A percentile compares a stretch with the other conserved stretches of the same genome.
These are phyloP conservation scores for Jatropha curcas DNA, from an alignment of 345 rosid species.

Conservation along the genomic window DNA sequence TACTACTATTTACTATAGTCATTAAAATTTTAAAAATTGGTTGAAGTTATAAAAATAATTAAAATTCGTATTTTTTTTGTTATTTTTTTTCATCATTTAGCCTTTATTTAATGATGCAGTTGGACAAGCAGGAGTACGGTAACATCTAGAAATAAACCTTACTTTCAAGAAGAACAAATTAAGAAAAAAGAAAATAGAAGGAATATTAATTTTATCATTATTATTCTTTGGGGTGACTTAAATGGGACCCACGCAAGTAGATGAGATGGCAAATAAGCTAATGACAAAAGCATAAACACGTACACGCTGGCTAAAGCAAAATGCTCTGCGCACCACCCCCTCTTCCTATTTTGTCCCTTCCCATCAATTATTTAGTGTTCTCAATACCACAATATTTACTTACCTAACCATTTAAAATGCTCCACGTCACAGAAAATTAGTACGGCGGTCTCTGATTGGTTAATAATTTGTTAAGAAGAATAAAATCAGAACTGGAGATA, in stretches of 20 bases:
- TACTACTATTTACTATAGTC: too few species aligned
- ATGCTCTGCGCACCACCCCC: constrained; percentile 28
- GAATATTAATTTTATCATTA: too few species aligned
- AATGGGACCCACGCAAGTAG: background rate
- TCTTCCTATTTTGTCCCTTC: constrained; percentile 10
- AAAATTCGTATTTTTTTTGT: too few species aligned
- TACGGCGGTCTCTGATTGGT: background rate
- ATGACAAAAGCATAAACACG: constrained; percentile 1
- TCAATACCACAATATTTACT: background rate
- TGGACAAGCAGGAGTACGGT: too few species aligned
- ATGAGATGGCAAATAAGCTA: constrained; percentile 23
- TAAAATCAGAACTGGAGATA: constrained; percentile 14
- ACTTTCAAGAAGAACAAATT: too few species aligned
- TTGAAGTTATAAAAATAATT: too few species aligned
- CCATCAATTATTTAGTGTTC: background rate
- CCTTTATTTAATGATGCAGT: too few species aligned
- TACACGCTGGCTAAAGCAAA: constrained; percentile 12
- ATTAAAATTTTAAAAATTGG: too few species aligned
- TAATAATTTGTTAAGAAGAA: too few species aligned
- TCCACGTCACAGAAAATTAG: background rate
- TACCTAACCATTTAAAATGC: background rate
- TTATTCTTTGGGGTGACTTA: background rate
- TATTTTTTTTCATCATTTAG: too few species aligned
- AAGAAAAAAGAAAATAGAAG: too few species aligned
- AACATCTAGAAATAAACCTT: too few species aligned